These are phyloP conservation scores for Suillus occidentalis DNA, from an alignment of 768 basidiomycete genomes.

Conservation along the genomic window DNA sequence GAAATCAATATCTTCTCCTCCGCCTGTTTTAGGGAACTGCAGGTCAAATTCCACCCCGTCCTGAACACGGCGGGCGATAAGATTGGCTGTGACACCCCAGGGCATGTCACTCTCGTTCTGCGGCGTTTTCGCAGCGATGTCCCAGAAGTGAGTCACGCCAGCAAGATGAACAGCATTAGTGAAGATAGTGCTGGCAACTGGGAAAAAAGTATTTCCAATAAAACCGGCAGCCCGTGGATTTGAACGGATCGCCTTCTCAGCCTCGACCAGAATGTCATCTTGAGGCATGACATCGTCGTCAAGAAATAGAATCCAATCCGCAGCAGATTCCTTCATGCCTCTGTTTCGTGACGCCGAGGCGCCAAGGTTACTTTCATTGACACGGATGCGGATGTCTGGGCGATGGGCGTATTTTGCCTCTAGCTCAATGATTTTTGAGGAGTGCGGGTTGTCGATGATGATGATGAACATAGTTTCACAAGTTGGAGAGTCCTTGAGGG, in stretches of 20 bases:
- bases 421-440: slow-evolving; percentile 40
- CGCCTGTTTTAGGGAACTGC: slow-evolving; percentile 60
- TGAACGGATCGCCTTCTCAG: slow-evolving; percentile 46
- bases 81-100: slow-evolving; percentile 65
- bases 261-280: slow-evolving; percentile 42
- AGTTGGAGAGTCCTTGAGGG: slow-evolving; percentile 40
- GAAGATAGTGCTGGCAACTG: slow-evolving; percentile 46
- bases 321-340: slow-evolving; percentile 53
- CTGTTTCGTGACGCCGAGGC: slow-evolving; percentile 57
- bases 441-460: slow-evolving; percentile 55
- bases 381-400: slow-evolving; percentile 53
- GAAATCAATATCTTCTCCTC: slow-evolving; percentile 65
- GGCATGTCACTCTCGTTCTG: slow-evolving; percentile 43
- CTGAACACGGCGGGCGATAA: slow-evolving; percentile 46
- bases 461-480: slow-evolving; percentile 56
- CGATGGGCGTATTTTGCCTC: slow-evolving; percentile 40
- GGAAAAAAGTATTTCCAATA: slow-evolving; percentile 52
- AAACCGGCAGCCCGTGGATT: slow-evolving; percentile 53
- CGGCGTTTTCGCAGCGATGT: slow-evolving; percentile 51
- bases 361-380: slow-evolving; percentile 47
- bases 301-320: slow-evolving; percentile 60
- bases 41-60: slow-evolving; percentile 48
- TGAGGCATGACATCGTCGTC: slow-evolving; percentile 56
- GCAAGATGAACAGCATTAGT: slow-evolving; percentile 55
- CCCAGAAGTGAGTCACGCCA: slow-evolving; percentile 62